Conservation (phyloP, 1,139 yeast species). For the Suhomyces ambrosiae region DNA sequence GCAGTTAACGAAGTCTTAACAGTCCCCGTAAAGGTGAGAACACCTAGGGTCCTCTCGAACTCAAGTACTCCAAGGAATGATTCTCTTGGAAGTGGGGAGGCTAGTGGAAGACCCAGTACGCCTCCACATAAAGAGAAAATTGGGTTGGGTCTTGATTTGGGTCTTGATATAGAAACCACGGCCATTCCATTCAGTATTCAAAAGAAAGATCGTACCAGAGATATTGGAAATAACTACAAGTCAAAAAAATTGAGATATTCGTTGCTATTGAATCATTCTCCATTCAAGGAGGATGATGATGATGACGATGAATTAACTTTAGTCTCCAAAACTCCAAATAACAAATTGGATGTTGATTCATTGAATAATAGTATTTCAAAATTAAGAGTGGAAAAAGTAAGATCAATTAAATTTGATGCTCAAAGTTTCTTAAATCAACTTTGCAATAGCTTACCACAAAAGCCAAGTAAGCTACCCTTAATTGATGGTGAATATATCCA, state of each 20-base stretch:
- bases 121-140: conserved; percentile 11
- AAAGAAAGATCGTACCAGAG: conserved; percentile 33
- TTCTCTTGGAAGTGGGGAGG: not conserved
- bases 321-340: conserved; percentile 22
- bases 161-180: conserved; percentile 34
- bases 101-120: conserved; percentile 5
- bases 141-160: conserved; percentile 41
- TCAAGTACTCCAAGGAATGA: conserved; percentile 9
- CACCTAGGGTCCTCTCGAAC: conserved; percentile 6
- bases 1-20: conserved; percentile 25
- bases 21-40: not conserved
- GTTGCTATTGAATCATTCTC: conserved; percentile 9
- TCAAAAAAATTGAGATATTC: conserved; percentile 8
- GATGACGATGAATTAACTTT: conserved; percentile 29
- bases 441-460: conserved; percentile 6
- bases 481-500: conserved; percentile 27
- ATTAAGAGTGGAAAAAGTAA: conserved; percentile 6
- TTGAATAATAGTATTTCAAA: conserved; percentile 10
- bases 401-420: conserved; percentile 4
- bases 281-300: conserved; percentile 12
- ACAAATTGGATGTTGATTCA: conserved; percentile 11
- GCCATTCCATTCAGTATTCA: conserved; percentile 38
- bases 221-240: conserved; percentile 19
- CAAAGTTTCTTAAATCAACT: conserved; percentile 5
- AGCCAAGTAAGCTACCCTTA: conserved; percentile 29